phyloP scores from a whole-genome alignment of 2,329 filamentous ascomycete genomes.

The Exserohilum turcica region DNA sequence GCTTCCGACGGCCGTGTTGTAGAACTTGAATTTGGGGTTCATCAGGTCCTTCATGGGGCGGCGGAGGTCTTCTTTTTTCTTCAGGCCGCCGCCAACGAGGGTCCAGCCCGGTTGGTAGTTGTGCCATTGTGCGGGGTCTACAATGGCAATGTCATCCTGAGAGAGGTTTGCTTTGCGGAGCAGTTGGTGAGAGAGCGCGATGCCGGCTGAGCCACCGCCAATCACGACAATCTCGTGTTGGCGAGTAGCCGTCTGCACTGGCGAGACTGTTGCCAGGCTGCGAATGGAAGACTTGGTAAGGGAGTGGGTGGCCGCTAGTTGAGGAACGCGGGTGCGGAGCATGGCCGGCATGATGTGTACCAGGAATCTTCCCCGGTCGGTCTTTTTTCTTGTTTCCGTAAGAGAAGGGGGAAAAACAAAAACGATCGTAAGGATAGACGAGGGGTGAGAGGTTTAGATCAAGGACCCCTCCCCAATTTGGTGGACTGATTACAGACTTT shows the following conservation, averaged over 20 bases:
- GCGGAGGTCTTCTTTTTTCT: slow-evolving; percentile 64
- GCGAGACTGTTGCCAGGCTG: slow-evolving; percentile 34
- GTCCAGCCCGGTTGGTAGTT: slow-evolving; percentile 75
- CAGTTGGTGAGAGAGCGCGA: slow-evolving; percentile 70
- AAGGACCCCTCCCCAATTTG: not conserved
- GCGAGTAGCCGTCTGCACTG: slow-evolving; percentile 40
- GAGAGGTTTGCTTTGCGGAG: slow-evolving; percentile 62
- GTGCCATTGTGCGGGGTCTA: slow-evolving; percentile 67
- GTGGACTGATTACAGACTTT: slow-evolving; percentile 8
- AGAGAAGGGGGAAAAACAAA: not conserved
- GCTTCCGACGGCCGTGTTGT: slow-evolving; percentile 57
- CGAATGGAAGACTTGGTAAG: slow-evolving; percentile 7
- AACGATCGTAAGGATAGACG: not conserved
- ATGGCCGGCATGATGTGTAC: not conserved
- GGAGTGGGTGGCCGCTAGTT: not conserved
- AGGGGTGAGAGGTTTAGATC: not conserved
- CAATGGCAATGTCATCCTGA: slow-evolving; percentile 65
- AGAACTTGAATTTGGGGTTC: slow-evolving; percentile 66
- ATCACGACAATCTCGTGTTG: slow-evolving; percentile 70
- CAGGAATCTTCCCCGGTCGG: not conserved
- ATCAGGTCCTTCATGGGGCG: slow-evolving; percentile 58
- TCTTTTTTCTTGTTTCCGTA: not conserved
- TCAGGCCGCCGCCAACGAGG: slow-evolving; percentile 68
- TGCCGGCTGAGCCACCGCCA: slow-evolving; percentile 69
- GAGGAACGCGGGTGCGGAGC: not conserved